These are phyloP conservation scores for Papiliotrema flavescens DNA, from an alignment of 1,284 basidiomycete genomes.

Conservation along the genomic window DNA sequence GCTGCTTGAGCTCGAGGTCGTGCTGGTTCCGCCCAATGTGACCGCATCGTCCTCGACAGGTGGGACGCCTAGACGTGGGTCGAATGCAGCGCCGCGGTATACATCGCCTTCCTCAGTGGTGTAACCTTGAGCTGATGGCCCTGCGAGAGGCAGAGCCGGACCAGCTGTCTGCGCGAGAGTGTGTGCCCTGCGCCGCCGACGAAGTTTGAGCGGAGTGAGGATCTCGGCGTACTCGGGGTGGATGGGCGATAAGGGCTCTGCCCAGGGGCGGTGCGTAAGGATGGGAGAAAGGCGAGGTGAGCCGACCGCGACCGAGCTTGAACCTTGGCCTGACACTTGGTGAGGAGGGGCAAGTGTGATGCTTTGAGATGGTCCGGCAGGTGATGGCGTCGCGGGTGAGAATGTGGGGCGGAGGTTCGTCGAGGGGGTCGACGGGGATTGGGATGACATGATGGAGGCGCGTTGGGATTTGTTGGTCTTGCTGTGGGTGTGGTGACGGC, in stretches of 20 bases:
- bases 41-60: conserved; percentile 32
- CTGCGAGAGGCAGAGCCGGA: conserved; percentile 3
- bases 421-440: neutral
- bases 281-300: conserved; percentile 1
- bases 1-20: conserved; percentile 26
- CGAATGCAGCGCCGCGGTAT: conserved; percentile 37
- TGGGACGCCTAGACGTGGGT: conserved; percentile 23
- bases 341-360: neutral
- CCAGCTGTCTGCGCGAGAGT: neutral
- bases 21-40: conserved; percentile 22
- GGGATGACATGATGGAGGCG: neutral
- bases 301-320: neutral
- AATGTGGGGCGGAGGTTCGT: neutral
- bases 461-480: neutral
- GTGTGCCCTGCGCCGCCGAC: neutral
- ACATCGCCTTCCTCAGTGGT: conserved; percentile 43
- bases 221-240: conserved; percentile 7
- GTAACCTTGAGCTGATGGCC: conserved; percentile 34
- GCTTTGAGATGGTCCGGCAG: neutral
- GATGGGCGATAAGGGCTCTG: neutral
- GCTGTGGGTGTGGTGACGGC: neutral
- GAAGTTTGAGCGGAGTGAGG: conserved; percentile 8
- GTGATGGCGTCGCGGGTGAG: neutral
- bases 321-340: neutral
- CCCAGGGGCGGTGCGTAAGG: neutral